A percentile compares a stretch with the other conserved stretches of the same genome.
phyloP scores from a whole-genome alignment of 768 basidiomycete species.

The Russula vinacea region DNA sequence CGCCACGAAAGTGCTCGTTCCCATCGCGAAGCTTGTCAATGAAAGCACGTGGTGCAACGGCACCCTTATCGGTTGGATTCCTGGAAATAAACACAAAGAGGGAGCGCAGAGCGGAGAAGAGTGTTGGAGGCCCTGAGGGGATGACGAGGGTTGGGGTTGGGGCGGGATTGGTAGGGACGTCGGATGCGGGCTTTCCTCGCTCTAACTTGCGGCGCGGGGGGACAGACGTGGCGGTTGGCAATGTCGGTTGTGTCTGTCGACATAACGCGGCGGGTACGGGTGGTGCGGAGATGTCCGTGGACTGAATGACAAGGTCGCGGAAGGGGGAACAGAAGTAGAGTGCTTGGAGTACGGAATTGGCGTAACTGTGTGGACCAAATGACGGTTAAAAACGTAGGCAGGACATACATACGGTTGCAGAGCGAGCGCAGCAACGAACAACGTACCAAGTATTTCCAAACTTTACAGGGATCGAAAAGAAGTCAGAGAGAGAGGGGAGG shows the following conservation, averaged over 20 bases:
- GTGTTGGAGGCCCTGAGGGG: slow-evolving; percentile 61
- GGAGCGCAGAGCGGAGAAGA: slow-evolving; percentile 92
- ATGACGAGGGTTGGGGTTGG: slow-evolving; percentile 44
- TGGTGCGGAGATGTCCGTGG: slow-evolving; percentile 49
- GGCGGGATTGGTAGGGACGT: slow-evolving; percentile 35
- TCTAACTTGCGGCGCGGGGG: slow-evolving; percentile 55
- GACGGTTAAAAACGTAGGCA: neutral
- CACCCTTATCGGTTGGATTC: slow-evolving; percentile 76
- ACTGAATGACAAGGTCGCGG: slow-evolving; percentile 81
- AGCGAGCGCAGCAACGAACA: neutral
- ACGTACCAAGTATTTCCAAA: slow-evolving; percentile 94
- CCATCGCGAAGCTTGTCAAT: slow-evolving; percentile 91
- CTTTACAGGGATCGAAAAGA: slow-evolving; percentile 41
- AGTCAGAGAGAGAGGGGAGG: slow-evolving; percentile 9
- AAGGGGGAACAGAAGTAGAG: slow-evolving; percentile 95
- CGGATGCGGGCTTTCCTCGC: slow-evolving; percentile 45
- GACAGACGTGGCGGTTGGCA: slow-evolving; percentile 38
- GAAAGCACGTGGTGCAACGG: slow-evolving; percentile 85
- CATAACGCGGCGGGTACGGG: slow-evolving; percentile 37
- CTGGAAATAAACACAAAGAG: slow-evolving; percentile 80
- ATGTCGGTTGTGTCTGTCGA: slow-evolving; percentile 31
- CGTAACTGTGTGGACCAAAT: slow-evolving; percentile 59
- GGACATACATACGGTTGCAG: neutral
- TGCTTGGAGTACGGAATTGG: slow-evolving; percentile 97
- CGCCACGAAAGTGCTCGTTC: slow-evolving; percentile 86